Evolutionary conservation across 768 basidiomycete species (phyloP).

Genomic region (Tephrocybe rancida): DNA sequence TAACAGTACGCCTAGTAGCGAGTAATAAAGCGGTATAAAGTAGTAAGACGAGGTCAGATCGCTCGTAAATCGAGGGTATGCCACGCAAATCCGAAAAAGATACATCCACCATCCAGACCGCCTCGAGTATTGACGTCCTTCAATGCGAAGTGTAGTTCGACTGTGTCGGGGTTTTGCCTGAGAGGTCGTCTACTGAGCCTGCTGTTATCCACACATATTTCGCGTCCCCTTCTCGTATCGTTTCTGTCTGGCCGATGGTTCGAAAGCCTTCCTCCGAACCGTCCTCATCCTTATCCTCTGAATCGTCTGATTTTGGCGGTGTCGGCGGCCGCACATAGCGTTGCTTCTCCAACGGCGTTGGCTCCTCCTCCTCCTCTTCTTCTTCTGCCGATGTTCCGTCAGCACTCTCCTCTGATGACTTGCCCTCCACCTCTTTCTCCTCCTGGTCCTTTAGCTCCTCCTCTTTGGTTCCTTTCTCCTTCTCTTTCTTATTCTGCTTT

Average conservation of each 20-base stretch:
- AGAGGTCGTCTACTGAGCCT: constrained; percentile 2
- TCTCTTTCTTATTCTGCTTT: constrained; percentile 15
- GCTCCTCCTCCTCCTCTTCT: background rate
- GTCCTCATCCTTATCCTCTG: constrained; percentile 20
- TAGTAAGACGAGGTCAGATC: constrained; percentile 6
- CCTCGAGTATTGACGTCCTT: constrained; percentile 5
- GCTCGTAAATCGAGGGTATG: constrained; percentile 8
- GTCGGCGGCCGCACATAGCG: constrained; percentile 6
- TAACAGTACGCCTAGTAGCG: background rate
- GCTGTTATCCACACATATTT: constrained; percentile 19
- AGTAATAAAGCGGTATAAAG: constrained; percentile 11
- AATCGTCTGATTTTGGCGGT: constrained; percentile 6
- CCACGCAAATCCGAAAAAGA: constrained; percentile 5
- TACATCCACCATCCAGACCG: background rate
- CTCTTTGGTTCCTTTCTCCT: background rate
- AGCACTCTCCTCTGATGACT: background rate
- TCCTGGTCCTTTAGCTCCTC: constrained; percentile 17
- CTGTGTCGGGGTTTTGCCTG: background rate
- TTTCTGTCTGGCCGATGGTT: constrained; percentile 28
- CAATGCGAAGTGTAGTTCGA: constrained; percentile 1
- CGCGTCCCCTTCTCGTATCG: constrained; percentile 26
- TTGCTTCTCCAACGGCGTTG: constrained; percentile 2
- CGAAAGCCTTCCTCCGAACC: constrained; percentile 27
- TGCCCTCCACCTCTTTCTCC: constrained; percentile 10
- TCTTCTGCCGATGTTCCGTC: constrained; percentile 4